phyloP scores from a whole-genome alignment of 2,329 filamentous ascomycete genomes.

The Colletotrichum lini region DNA sequence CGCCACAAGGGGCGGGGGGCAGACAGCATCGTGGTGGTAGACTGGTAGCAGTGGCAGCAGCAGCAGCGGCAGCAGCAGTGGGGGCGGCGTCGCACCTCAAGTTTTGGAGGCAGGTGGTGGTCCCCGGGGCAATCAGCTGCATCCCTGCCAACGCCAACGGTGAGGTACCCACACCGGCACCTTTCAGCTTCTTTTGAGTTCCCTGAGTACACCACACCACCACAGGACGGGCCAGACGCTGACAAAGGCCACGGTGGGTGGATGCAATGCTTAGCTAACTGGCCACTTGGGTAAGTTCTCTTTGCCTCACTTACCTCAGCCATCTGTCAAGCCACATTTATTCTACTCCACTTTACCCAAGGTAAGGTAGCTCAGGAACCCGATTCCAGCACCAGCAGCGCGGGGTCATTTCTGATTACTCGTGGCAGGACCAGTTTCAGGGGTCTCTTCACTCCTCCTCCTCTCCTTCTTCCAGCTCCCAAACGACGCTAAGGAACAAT shows the following conservation, averaged over 20 bases:
- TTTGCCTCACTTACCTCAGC: too few species aligned
- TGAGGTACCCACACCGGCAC: not conserved
- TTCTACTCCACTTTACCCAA: not conserved
- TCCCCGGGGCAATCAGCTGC: slow-evolving; percentile 37
- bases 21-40: not conserved
- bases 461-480: slow-evolving; percentile 29
- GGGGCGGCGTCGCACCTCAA: slow-evolving; percentile 16
- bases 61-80: slow-evolving; percentile 6
- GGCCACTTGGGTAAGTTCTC: too few species aligned
- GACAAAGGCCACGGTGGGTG: too few species aligned
- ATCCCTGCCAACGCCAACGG: slow-evolving; percentile 22
- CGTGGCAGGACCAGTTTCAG: slow-evolving; percentile 31
- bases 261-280: too few species aligned
- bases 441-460: slow-evolving; percentile 37
- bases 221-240: not conserved
- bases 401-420: slow-evolving; percentile 33
- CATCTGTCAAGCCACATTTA: slow-evolving; percentile 21
- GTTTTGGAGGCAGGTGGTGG: slow-evolving; percentile 13
- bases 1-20: slow-evolving; percentile 29
- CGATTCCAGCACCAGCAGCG: slow-evolving; percentile 10
- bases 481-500: not conserved
- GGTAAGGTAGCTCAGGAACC: not conserved
- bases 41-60: too few species aligned
- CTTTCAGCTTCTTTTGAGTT: slow-evolving; percentile 36
- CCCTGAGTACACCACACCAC: slow-evolving; percentile 24